phyloP scores from a whole-genome alignment of 345 rosid genomes.

The Bruguiera parviflora region DNA sequence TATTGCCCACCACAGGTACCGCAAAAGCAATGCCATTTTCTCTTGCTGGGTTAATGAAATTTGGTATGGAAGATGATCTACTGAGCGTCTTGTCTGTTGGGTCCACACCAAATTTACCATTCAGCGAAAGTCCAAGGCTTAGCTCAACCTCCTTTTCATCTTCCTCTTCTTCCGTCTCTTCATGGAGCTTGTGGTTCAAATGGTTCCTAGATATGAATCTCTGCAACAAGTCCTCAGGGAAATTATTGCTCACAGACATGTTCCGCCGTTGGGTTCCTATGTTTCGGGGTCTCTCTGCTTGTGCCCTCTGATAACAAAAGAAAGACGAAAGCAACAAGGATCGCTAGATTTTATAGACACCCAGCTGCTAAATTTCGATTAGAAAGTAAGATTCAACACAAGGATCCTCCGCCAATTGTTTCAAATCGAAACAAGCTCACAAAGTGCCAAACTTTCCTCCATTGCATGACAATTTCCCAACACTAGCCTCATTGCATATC shows the following conservation, averaged over 20 bases:
- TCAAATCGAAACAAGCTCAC: slow-evolving; percentile 15
- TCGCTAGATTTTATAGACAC: slow-evolving; percentile 3
- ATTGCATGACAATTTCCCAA: slow-evolving; percentile 10
- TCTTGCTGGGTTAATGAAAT: slow-evolving; percentile 34
- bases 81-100: slow-evolving; percentile 46
- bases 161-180: slow-evolving; percentile 15
- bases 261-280: slow-evolving; percentile 22
- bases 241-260: background rate
- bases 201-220: slow-evolving; percentile 36
- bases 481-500: background rate
- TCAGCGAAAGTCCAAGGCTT: slow-evolving; percentile 67
- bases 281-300: slow-evolving; percentile 28
- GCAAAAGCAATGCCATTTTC: slow-evolving; percentile 17
- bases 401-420: background rate
- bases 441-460: slow-evolving; percentile 11
- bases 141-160: slow-evolving; percentile 56
- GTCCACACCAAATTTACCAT: slow-evolving; percentile 83
- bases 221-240: slow-evolving; percentile 39
- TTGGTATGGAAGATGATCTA: slow-evolving; percentile 61
- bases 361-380: slow-evolving; percentile 14
- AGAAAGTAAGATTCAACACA: slow-evolving; percentile 9
- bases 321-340: background rate
- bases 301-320: slow-evolving; percentile 26
- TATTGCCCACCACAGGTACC: slow-evolving; percentile 18
- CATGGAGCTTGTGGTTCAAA: slow-evolving; percentile 10